phyloP scores from a whole-genome alignment of 2,329 filamentous ascomycete species.

The Clarireedia sp. region DNA sequence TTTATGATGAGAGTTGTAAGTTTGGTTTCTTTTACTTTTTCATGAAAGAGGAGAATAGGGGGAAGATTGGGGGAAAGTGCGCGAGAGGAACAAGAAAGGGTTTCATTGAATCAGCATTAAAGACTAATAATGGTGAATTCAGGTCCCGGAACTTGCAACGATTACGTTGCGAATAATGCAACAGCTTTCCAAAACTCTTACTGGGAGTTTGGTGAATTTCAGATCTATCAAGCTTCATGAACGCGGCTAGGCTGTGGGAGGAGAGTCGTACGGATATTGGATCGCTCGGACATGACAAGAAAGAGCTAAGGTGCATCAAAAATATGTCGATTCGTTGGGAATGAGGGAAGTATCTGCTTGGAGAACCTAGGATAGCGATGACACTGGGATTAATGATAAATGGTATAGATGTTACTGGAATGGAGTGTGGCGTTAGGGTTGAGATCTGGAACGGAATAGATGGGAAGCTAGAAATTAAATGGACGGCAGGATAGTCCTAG shows the following conservation, averaged over 20 bases:
- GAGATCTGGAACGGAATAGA: too few species aligned
- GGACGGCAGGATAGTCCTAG: too few species aligned
- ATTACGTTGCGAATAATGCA: slow-evolving; percentile 25
- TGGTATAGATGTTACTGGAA: background rate
- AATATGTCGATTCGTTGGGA: too few species aligned
- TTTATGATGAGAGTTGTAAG: slow-evolving; percentile 24
- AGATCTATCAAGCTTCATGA: slow-evolving; percentile 18
- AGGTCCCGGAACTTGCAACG: slow-evolving; percentile 22
- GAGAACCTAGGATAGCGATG: background rate
- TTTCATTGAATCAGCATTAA: background rate
- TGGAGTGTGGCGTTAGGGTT: background rate
- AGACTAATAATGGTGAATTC: background rate
- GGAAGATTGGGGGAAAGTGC: background rate
- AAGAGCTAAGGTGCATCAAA: background rate
- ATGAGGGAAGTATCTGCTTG: too few species aligned
- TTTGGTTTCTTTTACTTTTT: background rate
- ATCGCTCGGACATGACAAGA: background rate
- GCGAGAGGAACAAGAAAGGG: background rate
- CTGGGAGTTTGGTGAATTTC: slow-evolving; percentile 27
- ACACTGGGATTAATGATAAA: background rate
- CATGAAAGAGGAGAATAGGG: background rate
- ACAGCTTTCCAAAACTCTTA: slow-evolving; percentile 26
- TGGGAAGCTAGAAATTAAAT: too few species aligned
- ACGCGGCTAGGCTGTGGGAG: background rate
- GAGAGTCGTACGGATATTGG: background rate